phyloP scores from a whole-genome alignment of 805 yeast genomes.

The Starmerella bombi region DNA sequence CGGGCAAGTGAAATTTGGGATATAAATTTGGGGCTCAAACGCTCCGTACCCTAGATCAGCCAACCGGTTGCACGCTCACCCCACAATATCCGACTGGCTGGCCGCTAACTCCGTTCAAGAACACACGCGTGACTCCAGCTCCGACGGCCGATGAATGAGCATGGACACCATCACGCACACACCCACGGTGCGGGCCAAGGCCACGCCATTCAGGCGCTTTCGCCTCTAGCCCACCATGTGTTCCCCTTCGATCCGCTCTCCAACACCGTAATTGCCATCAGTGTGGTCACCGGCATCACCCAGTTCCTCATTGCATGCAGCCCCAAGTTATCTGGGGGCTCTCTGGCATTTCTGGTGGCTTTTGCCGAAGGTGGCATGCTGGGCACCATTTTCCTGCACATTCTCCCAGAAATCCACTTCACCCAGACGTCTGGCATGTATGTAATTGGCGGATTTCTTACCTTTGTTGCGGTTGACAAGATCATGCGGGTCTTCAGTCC shows the following conservation, averaged over 20 bases:
- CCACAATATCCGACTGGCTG: too few relatives aligned
- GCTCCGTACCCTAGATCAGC: too few relatives aligned
- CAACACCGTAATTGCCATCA: constrained; percentile 15
- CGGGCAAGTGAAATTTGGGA: too few relatives aligned
- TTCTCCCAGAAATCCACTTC: constrained; percentile 45
- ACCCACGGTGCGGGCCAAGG: constrained; percentile 1
- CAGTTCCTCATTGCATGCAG: constrained; percentile 10
- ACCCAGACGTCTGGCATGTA: constrained; percentile 40
- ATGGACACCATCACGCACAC: not conserved
- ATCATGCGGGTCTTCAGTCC: constrained; percentile 38
- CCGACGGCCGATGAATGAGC: too few relatives aligned
- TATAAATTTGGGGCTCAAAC: not conserved
- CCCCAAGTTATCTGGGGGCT: constrained; percentile 34
- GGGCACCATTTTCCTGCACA: constrained; percentile 62
- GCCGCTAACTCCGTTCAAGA: too few relatives aligned
- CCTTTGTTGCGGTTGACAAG: constrained; percentile 52
- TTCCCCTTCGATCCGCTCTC: constrained; percentile 11
- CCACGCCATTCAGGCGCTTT: not conserved
- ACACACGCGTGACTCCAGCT: too few relatives aligned
- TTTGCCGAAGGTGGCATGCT: constrained; percentile 67
- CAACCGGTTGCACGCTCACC: too few relatives aligned
- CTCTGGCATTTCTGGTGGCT: constrained; percentile 43
- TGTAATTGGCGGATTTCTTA: constrained; percentile 46
- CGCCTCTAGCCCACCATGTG: constrained; percentile 1
- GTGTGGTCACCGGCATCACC: constrained; percentile 11